phyloP scores from a whole-genome alignment of 768 basidiomycete species.

The Boletus reticulatus region DNA sequence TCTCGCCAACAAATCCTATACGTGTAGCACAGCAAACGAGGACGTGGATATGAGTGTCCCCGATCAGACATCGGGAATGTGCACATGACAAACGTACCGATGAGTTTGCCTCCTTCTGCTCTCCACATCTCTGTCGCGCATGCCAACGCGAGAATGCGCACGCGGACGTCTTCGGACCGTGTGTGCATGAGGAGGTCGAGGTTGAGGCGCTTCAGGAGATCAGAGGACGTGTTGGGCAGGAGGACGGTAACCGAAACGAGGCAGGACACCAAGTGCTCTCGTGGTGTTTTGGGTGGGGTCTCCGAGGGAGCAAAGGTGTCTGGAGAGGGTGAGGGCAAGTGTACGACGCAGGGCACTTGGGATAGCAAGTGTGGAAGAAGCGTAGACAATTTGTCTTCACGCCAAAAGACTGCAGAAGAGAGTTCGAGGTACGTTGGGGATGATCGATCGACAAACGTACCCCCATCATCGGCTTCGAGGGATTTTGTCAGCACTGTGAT shows the following conservation, averaged over 20 bases:
- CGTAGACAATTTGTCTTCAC: constrained; percentile 71
- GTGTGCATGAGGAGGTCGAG: constrained; percentile 85
- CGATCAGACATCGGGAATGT: neutral
- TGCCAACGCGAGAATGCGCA: constrained; percentile 68
- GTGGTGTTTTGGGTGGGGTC: constrained; percentile 1
- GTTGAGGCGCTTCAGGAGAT: constrained; percentile 77
- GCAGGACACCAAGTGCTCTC: constrained; percentile 12
- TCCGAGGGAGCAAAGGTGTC: neutral
- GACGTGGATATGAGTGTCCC: neutral
- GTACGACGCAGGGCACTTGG: constrained; percentile 58
- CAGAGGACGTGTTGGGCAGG: constrained; percentile 19
- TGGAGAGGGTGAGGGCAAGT: constrained; percentile 14
- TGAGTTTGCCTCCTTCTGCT: constrained; percentile 67
- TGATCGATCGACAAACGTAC: constrained; percentile 39
- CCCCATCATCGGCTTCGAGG: constrained; percentile 75
- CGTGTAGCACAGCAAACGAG: no score
- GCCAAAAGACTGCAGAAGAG: constrained; percentile 75
- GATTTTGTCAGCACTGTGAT: constrained; percentile 65
- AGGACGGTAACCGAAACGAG: constrained; percentile 16
- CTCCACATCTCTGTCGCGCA: constrained; percentile 77
- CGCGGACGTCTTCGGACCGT: constrained; percentile 70
- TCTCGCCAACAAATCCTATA: constrained; percentile 75
- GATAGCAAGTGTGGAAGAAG: constrained; percentile 57
- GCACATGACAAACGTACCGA: constrained; percentile 45
- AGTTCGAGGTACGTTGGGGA: neutral